Conservation (phyloP, 1,284 basidiomycete genomes). For the Microbotryomycetes sp. region DNA sequence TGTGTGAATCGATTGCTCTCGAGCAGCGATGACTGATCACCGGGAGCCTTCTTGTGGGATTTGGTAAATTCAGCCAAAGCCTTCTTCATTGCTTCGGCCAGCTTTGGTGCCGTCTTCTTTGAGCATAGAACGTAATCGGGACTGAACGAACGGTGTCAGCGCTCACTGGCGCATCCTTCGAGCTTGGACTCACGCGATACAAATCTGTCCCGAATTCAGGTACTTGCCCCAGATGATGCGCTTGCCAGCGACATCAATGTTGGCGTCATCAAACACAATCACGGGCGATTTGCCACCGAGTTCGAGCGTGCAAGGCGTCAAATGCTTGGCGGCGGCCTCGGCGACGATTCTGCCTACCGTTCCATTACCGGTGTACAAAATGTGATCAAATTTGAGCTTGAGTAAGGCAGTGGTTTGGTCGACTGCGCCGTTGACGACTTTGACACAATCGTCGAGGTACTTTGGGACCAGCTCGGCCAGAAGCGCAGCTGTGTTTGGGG, state of each 20-base stretch:
- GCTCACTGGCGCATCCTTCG: background rate
- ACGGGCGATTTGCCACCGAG: slow-evolving; percentile 45
- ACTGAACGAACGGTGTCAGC: background rate
- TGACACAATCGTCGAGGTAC: slow-evolving; percentile 41
- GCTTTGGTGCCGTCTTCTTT: slow-evolving; percentile 12
- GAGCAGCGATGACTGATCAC: slow-evolving; percentile 6
- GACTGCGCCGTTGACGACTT: slow-evolving; percentile 41
- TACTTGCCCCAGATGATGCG: slow-evolving; percentile 43
- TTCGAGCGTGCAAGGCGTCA: slow-evolving; percentile 41
- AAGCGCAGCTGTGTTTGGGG: slow-evolving; percentile 37
- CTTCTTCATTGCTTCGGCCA: slow-evolving; percentile 19
- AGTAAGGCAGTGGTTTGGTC: slow-evolving; percentile 40
- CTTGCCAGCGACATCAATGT: slow-evolving; percentile 39
- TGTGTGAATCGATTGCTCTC: slow-evolving; percentile 33
- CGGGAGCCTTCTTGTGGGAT: background rate
- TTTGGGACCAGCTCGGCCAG: slow-evolving; percentile 36
- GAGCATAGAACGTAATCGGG: slow-evolving; percentile 29
- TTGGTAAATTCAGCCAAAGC: slow-evolving; percentile 13
- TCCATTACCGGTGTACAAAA: slow-evolving; percentile 39
- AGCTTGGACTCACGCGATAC: slow-evolving; percentile 17
- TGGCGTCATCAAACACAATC: slow-evolving; percentile 42
- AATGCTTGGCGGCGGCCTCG: slow-evolving; percentile 41
- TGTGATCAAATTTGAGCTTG: slow-evolving; percentile 42
- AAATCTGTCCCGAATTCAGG: slow-evolving; percentile 42
- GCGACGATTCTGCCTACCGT: slow-evolving; percentile 42